Evolutionary conservation across 176 grass and related monocot species (phyloP), one percentile per base, ranked within the genome.

Genomic region (Guadua angustifolia): DNA sequence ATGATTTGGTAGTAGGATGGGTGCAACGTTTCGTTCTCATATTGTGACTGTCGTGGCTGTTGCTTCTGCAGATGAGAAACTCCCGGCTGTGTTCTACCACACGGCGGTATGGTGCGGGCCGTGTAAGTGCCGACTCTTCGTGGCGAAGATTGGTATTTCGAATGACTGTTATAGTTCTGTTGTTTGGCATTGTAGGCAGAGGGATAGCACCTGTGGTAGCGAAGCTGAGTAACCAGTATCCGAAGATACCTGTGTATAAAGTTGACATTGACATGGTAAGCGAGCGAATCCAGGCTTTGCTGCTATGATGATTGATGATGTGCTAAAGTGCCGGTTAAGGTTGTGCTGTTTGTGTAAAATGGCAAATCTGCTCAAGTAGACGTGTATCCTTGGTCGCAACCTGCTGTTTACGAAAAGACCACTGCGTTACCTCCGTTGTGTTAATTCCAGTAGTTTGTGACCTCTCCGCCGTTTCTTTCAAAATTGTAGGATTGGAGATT

Each of bases 71-170:
- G 91, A 84, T 15, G 87, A 92, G 77, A 89, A 92, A 50, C 59
- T 60, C 2, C 71, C 81, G 2, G 91, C 91, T 6, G 77, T 92
- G 46, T 89, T 92, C 66, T 92, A 92, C 77, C 89, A 89, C 84
- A 92, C 91, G 10, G 91, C 91, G 11, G 84, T 72, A 1, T 92
- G 91, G 87, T 92, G 91, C 7, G 87, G 77, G 2, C 91, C 91
- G 0, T 92, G 91, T 92, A 81, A 89, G 91, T 82, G 50, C 32
- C 10, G 5, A 0, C 46, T 66, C 60, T 33, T 79, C 3, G 3
- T 66, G 62, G 52, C 51, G 29, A 53, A 32, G 16, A 9, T 49
- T 62, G 52, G 12, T 35, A 38, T 5, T 2, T 3, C 43, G 6
- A 26, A 29, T 60, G 5, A 62, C 0, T 22, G 38, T 18, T 69